A percentile compares a stretch with the other conserved stretches of the same genome.
Conservation (phyloP, 2,329 filamentous ascomycete genomes). For the Drechslerella coelobrocha region DNA sequence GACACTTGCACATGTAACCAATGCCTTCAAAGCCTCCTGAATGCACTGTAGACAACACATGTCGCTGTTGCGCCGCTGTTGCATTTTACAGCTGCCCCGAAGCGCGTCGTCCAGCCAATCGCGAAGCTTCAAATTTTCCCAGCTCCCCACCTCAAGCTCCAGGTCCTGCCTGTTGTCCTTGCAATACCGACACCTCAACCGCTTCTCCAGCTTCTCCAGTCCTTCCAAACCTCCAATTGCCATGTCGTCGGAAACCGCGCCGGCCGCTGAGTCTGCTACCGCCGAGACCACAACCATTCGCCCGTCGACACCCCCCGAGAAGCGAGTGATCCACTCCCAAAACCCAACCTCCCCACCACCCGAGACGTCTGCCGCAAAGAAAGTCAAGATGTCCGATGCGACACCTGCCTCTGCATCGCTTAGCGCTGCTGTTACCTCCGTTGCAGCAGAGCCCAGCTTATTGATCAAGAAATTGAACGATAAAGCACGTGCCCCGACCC, state of each 20-base stretch:
- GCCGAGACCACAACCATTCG: slow-evolving; percentile 51
- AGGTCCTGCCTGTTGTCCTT: neutral
- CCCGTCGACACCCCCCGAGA: slow-evolving; percentile 56
- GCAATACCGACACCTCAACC: slow-evolving; percentile 5
- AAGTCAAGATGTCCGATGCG: slow-evolving; percentile 47
- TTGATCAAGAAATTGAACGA: slow-evolving; percentile 87
- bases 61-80: slow-evolving; percentile 27
- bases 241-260: slow-evolving; percentile 37
- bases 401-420: slow-evolving; percentile 12
- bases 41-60: slow-evolving; percentile 38
- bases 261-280: slow-evolving; percentile 48
- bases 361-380: slow-evolving; percentile 50
- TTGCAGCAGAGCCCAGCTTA: slow-evolving; percentile 66
- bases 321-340: slow-evolving; percentile 55
- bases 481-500: slow-evolving; percentile 80
- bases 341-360: slow-evolving; percentile 56
- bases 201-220: neutral
- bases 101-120: slow-evolving; percentile 46
- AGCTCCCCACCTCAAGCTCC: slow-evolving; percentile 37
- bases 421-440: slow-evolving; percentile 33
- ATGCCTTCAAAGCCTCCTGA: neutral
- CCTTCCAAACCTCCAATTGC: slow-evolving; percentile 24
- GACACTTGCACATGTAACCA: neutral
- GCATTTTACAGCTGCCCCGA: slow-evolving; percentile 35
- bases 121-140: slow-evolving; percentile 48